phyloP scores from a whole-genome alignment of 441 rosid species.

The Arabidopsis hybrid region DNA sequence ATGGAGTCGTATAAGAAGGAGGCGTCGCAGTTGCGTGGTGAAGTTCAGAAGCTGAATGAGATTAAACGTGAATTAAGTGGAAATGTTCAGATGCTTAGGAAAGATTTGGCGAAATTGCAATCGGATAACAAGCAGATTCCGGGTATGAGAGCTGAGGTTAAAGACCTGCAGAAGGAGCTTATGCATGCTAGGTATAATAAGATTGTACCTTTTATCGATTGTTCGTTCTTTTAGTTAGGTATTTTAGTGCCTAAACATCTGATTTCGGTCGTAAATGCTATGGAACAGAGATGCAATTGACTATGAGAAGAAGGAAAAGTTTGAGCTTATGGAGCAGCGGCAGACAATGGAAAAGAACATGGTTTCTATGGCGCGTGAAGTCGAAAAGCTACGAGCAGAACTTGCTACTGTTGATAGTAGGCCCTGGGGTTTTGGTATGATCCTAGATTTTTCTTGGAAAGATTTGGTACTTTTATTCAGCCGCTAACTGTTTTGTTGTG shows the following conservation, averaged over 20 bases:
- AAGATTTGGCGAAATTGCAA: slow-evolving; percentile 72
- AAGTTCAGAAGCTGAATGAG: slow-evolving; percentile 81
- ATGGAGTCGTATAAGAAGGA: slow-evolving; percentile 87
- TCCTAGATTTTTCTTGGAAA: slow-evolving; percentile 16
- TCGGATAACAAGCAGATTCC: slow-evolving; percentile 85
- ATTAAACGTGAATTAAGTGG: slow-evolving; percentile 72
- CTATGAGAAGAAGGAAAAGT: slow-evolving; percentile 92
- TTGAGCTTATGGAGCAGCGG: slow-evolving; percentile 92
- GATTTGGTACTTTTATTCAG: background rate
- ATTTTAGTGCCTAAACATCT: background rate
- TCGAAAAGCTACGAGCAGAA: slow-evolving; percentile 93
- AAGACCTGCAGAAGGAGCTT: slow-evolving; percentile 87
- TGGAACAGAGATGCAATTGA: slow-evolving; percentile 75
- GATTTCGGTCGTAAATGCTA: slow-evolving; percentile 3
- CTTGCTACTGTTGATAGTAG: slow-evolving; percentile 69
- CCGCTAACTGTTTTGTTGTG: slow-evolving; percentile 38
- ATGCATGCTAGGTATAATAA: slow-evolving; percentile 84
- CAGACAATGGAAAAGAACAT: slow-evolving; percentile 93
- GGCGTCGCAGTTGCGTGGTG: slow-evolving; percentile 65
- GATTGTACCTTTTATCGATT: background rate
- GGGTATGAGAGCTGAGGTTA: slow-evolving; percentile 67
- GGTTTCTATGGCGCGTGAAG: slow-evolving; percentile 99
- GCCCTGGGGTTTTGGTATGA: slow-evolving; percentile 78
- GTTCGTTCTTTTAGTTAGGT: slow-evolving; percentile 19
- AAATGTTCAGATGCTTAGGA: slow-evolving; percentile 75